Evolutionary conservation across 2,329 filamentous ascomycete species (phyloP).

Genomic region (Leptographium radiaticola): DNA sequence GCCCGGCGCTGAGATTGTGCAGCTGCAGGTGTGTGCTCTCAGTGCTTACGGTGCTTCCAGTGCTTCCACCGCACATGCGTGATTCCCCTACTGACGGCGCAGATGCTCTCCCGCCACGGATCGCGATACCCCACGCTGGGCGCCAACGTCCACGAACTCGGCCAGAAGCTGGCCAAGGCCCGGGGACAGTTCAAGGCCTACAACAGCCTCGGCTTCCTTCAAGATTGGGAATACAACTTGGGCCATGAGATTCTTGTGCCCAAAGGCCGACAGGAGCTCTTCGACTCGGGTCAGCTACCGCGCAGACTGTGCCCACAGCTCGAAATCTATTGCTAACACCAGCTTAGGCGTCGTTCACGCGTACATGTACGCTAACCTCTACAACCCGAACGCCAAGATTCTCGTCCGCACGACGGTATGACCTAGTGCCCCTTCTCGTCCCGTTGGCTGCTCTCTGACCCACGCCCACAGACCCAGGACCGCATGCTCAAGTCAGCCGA

Average conservation of each 20-base stretch:
- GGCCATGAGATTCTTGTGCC: conserved; percentile 61
- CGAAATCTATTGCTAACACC: background rate
- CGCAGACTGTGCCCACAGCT: no score
- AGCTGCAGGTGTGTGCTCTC: conserved; percentile 34
- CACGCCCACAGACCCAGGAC: conserved; percentile 46
- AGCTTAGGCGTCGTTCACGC: conserved; percentile 49
- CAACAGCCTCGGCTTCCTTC: conserved; percentile 51
- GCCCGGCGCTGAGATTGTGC: conserved; percentile 51
- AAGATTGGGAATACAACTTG: conserved; percentile 54
- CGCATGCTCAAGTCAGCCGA: conserved; percentile 67
- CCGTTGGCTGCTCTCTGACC: background rate
- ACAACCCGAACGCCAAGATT: conserved; percentile 60
- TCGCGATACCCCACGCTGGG: conserved; percentile 57
- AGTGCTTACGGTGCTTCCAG: background rate
- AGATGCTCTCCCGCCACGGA: conserved; percentile 64
- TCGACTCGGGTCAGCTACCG: conserved; percentile 38
- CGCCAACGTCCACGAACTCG: conserved; percentile 40
- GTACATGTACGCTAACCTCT: conserved; percentile 59
- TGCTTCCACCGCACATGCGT: no score
- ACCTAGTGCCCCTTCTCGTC: background rate
- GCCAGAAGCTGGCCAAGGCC: conserved; percentile 42
- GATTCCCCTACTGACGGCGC: conserved; percentile 6
- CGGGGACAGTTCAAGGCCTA: conserved; percentile 40
- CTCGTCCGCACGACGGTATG: conserved; percentile 54
- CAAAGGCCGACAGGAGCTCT: conserved; percentile 57